phyloP scores from a whole-genome alignment of 805 yeast genomes.

The Groenewaldozyma tartarivorans region DNA sequence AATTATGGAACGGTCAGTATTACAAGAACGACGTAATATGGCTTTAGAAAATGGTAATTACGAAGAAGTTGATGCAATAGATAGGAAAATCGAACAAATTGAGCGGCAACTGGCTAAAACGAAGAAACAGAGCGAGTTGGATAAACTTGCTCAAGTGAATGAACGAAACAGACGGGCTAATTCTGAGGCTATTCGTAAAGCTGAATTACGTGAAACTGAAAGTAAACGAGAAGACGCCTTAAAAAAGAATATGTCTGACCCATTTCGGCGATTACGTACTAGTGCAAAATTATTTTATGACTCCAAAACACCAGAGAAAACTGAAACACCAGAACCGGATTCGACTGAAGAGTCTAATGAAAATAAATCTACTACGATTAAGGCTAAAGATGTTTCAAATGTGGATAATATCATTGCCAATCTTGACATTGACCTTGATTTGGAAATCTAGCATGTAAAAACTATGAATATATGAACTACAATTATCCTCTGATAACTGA shows the following conservation, averaged over 20 bases:
- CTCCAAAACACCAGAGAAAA: constrained; percentile 29
- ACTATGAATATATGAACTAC: too few species aligned
- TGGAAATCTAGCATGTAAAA: constrained; percentile 25
- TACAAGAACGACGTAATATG: constrained; percentile 64
- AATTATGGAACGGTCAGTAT: constrained; percentile 61
- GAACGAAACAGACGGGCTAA: constrained; percentile 80
- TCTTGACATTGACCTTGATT: constrained; percentile 29
- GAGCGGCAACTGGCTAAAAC: constrained; percentile 13
- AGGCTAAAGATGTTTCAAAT: constrained; percentile 30
- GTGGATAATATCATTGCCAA: constrained; percentile 31
- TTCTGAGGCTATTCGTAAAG: constrained; percentile 64
- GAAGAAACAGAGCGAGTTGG: constrained; percentile 15
- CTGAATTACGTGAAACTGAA: constrained; percentile 59
- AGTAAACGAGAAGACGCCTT: constrained; percentile 35
- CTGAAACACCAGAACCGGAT: constrained; percentile 48
- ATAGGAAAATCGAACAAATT: constrained; percentile 23
- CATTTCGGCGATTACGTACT: constrained; percentile 84
- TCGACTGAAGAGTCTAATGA: constrained; percentile 30
- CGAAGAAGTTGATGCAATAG: constrained; percentile 25
- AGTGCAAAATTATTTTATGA: constrained; percentile 72
- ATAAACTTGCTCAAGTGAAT: constrained; percentile 60
- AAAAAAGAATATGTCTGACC: constrained; percentile 43
- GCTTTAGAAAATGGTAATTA: constrained; percentile 43
- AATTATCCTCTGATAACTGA: constrained; percentile 16
- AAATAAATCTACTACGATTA: constrained; percentile 30